Conservation (phyloP, 441 rosid species). For the Populus hybrid region DNA sequence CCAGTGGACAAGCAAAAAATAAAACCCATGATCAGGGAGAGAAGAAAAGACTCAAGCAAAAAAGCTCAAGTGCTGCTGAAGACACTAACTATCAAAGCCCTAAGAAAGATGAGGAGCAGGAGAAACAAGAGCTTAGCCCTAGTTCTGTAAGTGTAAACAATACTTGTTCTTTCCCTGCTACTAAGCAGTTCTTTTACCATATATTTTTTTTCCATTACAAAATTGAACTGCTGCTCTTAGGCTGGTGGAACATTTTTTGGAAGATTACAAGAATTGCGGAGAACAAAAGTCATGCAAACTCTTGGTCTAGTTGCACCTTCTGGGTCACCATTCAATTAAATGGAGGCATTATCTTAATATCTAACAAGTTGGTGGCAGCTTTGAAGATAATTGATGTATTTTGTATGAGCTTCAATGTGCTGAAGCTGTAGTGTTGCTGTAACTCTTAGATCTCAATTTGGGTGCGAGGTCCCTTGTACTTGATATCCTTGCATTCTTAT, state of each 20-base stretch:
- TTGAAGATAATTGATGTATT: background rate
- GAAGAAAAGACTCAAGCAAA: conserved; percentile 7
- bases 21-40: conserved; percentile 11
- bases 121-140: conserved; percentile 13
- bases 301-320: conserved; percentile 57
- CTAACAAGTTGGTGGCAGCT: background rate
- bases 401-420: background rate
- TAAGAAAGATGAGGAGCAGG: conserved; percentile 7
- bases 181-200: conserved; percentile 2
- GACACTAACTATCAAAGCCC: conserved; percentile 5
- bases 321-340: conserved; percentile 52
- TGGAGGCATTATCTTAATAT: background rate
- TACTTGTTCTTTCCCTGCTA: background rate
- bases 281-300: conserved; percentile 56
- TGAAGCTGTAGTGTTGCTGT: background rate
- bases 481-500: background rate
- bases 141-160: conserved; percentile 21
- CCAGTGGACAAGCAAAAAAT: conserved; percentile 6
- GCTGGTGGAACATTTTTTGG: conserved; percentile 22
- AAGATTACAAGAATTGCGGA: conserved; percentile 35
- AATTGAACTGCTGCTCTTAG: conserved; percentile 12
- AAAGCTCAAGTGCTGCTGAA: background rate
- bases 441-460: background rate
- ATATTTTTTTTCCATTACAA: background rate
- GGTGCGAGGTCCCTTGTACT: background rate